phyloP scores from a whole-genome alignment of 805 yeast species.

The Nakazawaea holstii region DNA sequence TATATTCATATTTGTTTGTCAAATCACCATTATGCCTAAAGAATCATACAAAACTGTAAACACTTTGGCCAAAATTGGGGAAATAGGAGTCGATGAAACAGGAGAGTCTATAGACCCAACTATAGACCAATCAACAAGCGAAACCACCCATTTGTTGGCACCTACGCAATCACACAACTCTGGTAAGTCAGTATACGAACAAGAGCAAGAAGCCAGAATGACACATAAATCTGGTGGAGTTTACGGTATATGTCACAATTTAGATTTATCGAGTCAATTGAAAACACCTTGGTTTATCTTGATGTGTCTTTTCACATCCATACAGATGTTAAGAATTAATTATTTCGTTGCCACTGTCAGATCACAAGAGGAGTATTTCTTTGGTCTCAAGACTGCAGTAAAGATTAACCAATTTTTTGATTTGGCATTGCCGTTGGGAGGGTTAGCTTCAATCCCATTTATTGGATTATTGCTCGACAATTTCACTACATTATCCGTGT shows the following conservation, averaged over 20 bases:
- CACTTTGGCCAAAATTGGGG: conserved; percentile 59
- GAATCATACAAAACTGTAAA: conserved; percentile 71
- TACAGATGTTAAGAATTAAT: conserved; percentile 89
- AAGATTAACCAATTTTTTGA: conserved; percentile 73
- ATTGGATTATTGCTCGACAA: conserved; percentile 79
- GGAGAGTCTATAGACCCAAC: conserved; percentile 48
- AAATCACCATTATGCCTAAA: conserved; percentile 73
- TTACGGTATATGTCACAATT: conserved; percentile 76
- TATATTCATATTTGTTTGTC: conserved; percentile 66
- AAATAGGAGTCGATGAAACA: conserved; percentile 69
- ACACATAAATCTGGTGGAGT: conserved; percentile 55
- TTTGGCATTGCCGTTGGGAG: conserved; percentile 83
- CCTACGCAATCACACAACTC: conserved; percentile 14
- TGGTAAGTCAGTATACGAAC: conserved; percentile 57
- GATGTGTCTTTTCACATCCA: conserved; percentile 73
- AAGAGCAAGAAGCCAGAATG: conserved; percentile 54
- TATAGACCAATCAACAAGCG: conserved; percentile 1
- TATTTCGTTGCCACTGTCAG: conserved; percentile 88
- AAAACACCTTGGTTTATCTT: conserved; percentile 68
- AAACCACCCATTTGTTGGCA: conserved; percentile 11
- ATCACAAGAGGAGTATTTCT: conserved; percentile 73
- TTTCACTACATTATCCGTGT: conserved; percentile 52
- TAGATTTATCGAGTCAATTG: conserved; percentile 32
- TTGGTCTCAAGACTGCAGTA: conserved; percentile 48
- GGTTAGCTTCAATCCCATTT: conserved; percentile 79